These are phyloP conservation scores for Hyaloscypha variabilis DNA, from an alignment of 495 filamentous ascomycete genomes.

Conservation along the genomic window DNA sequence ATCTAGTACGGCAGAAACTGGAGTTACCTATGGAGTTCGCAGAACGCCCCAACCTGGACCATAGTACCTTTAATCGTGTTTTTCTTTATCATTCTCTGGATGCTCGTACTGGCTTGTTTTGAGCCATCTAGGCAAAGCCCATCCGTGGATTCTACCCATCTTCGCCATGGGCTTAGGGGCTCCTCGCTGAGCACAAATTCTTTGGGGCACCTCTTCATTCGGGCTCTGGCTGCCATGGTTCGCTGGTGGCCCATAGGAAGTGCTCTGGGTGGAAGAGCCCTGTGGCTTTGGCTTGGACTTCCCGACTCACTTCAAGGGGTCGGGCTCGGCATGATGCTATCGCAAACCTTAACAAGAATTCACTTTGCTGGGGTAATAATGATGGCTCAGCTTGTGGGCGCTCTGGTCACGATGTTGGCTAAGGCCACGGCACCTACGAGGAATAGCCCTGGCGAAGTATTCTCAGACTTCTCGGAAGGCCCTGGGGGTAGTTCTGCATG, in stretches of 20 bases:
- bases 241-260: constrained; percentile 46
- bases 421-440: constrained; percentile 60
- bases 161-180: constrained; percentile 67
- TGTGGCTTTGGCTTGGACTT: constrained; percentile 70
- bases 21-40: constrained; percentile 55
- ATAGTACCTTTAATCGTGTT: constrained; percentile 53
- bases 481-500: constrained; percentile 48
- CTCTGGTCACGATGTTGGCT: constrained; percentile 58
- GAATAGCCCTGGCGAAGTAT: constrained; percentile 63
- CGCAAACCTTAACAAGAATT: constrained; percentile 63
- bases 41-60: constrained; percentile 54
- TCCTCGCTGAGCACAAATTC: constrained; percentile 67
- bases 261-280: constrained; percentile 52
- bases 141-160: constrained; percentile 67
- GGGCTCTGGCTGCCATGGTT: constrained; percentile 63
- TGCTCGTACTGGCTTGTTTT: constrained; percentile 47
- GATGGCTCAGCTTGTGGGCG: constrained; percentile 52
- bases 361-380: constrained; percentile 59
- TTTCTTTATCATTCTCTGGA: constrained; percentile 65
- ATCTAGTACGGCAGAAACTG: constrained; percentile 65
- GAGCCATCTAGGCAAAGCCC: constrained; percentile 49
- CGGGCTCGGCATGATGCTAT: constrained; percentile 65
- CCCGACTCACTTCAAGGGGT: constrained; percentile 64
- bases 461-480: constrained; percentile 58
- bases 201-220: constrained; percentile 61